Base-by-base conservation (phyloP, 2,329 filamentous ascomycete species). In the Exutisphaerella laricina region DNA sequence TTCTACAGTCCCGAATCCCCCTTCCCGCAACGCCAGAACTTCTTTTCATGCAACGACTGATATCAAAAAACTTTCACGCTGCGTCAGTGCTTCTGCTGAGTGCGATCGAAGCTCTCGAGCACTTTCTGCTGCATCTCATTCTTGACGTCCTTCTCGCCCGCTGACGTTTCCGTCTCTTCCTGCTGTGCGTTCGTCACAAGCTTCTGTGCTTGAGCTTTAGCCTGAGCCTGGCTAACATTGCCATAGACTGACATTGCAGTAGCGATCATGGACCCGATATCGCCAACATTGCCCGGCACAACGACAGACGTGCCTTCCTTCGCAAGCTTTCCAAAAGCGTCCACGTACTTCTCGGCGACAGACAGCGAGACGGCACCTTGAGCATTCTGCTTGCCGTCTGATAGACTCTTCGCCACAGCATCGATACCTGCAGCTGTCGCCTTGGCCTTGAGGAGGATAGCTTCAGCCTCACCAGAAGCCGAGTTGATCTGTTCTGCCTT, bases 261-360 rank as follows among this genome's bases (percentile, higher is more conserved):
- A 28, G 92, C 89, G 65, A 98, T 97, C 89, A 98, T 95, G 55
- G 87, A 81, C 41, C 88, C 84, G 56, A 98, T 89, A 63, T 98
- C 92, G 48, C 92, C 92, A 26, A 98, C 88, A 60, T 98, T 97
- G 8, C 92, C 92, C 1, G 92, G 92, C 10, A 98, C 89, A 14
- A 98, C 88, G 20, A 98, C 84, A 4, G 88, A 86, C 3, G 92
- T 98, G 57, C 92, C 88, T 72, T 98, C 89, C 70, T 90, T 92
- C 38, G 92, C 92, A 56, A 98, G 73, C 62, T 89, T 87, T 55
- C 78, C 83, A 61, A 97, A 98, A 3, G 92, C 92, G 33, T 94
- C 90, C 39, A 98, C 92, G 58, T 98, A 98, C 69, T 96, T 95
- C 77, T 98, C 92, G 0, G 92, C 92, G 6, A 98, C 87, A 10